Evolutionary conservation across 257 asterid species (phyloP), one percentile per base, ranked within the genome.

Genomic region (Solanum megistacrolobum): DNA sequence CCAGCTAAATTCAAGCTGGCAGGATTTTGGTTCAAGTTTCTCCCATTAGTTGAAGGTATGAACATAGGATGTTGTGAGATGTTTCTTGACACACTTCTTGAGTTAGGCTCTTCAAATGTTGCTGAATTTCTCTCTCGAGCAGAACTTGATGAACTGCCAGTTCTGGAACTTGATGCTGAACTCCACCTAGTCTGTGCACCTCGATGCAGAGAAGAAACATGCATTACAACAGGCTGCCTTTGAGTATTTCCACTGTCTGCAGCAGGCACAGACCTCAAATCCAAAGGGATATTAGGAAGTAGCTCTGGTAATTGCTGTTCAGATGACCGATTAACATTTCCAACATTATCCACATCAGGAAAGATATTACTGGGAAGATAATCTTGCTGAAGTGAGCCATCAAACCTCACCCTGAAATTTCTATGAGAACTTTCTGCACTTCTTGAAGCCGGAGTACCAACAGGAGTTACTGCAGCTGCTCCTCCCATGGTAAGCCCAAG

Each of bases 11-110:
- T 86, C 95, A 93, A 94, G 87, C 90, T 92, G 20, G 92, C 79
- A 48, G 93, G 92, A 69, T 90, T 93, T 86, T 93, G 95, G 41
- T 92, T 88, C 21, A 93, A 87, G 89, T 90, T 92, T 90, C 95
- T 91, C 46, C 88, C 88, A 39, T 92, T 98, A 84, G 86, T 72
- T 31, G 94, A 74, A 12, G 96, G 96, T 74, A 93, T 85, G 89
- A 94, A 93, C 88, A 96, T 83, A 35, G 98, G 98, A 90, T 93
- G 96, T 81, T 95, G 96, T 27, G 95, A 92, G 46, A 94, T 91
- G 94, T 91, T 93, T 90, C 97, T 92, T 2, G 95, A 94, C 75
- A 89, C 87, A 86, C 89, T 90, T 83, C 94, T 86, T 34, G 92
- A 46, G n/a, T 87, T 58, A 25, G 94, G 89, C 79, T 87, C 94